A percentile compares a stretch with the other conserved stretches of the same genome.
Evolutionary conservation across 2,329 filamentous ascomycete genomes (phyloP).

Genomic region (Dendryphion nanum): DNA sequence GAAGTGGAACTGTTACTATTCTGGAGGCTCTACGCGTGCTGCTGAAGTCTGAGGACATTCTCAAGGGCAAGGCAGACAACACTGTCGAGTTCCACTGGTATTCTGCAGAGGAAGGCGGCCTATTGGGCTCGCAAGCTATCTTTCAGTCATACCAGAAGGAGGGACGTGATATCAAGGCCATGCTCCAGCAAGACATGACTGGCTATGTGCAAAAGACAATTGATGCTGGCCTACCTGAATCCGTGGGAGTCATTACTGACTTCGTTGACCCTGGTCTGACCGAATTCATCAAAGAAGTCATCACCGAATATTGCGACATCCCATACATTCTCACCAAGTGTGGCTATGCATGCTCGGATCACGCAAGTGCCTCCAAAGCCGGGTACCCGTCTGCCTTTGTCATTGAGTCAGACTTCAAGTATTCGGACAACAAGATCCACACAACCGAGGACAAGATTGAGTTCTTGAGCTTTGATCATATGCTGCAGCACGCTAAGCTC

Average conservation of each 20-base stretch:
- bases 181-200: slow-evolving; percentile 90
- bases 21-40: slow-evolving; percentile 85
- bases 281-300: slow-evolving; percentile 84
- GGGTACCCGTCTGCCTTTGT: slow-evolving; percentile 75
- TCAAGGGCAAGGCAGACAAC: slow-evolving; percentile 71
- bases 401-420: slow-evolving; percentile 70
- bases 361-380: slow-evolving; percentile 70
- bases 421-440: slow-evolving; percentile 66
- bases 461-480: slow-evolving; percentile 79
- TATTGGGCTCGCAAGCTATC: slow-evolving; percentile 85
- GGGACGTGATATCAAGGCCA: slow-evolving; percentile 79
- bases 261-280: slow-evolving; percentile 82
- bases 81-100: slow-evolving; percentile 98
- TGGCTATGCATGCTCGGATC: slow-evolving; percentile 79
- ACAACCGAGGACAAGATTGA: slow-evolving; percentile 69
- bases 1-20: slow-evolving; percentile 89
- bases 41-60: slow-evolving; percentile 68
- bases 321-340: slow-evolving; percentile 86
- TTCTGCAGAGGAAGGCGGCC: slow-evolving; percentile 82
- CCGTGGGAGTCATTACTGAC: slow-evolving; percentile 89
- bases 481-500: slow-evolving; percentile 86
- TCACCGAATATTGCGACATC: slow-evolving; percentile 84
- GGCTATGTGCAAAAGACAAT: slow-evolving; percentile 82
- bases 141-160: slow-evolving; percentile 77
- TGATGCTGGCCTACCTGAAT: slow-evolving; percentile 78